These are phyloP conservation scores for Zasmidium cellare DNA, from an alignment of 2,329 filamentous ascomycete species.

Conservation along the genomic window DNA sequence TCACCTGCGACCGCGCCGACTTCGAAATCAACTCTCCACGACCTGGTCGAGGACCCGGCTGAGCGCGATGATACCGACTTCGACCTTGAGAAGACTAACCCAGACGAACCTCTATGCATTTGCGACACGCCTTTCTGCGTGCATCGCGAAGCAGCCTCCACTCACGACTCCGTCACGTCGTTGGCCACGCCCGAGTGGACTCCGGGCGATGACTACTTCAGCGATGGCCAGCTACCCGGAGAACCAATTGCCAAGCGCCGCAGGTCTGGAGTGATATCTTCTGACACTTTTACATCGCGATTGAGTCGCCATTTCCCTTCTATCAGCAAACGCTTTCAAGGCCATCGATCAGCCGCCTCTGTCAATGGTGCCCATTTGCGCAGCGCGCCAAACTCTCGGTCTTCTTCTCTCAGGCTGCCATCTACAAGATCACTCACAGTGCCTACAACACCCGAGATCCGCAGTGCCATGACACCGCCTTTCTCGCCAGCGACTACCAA, in stretches of 20 bases:
- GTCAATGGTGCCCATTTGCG: conserved; percentile 28
- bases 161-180: conserved; percentile 3
- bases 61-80: conserved; percentile 64
- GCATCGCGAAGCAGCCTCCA: conserved; percentile 43
- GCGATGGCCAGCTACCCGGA: conserved; percentile 55
- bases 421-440: conserved; percentile 62
- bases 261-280: conserved; percentile 59
- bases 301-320: conserved; percentile 54
- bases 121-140: conserved; percentile 64
- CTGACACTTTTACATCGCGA: conserved; percentile 64
- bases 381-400: conserved; percentile 40
- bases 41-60: conserved; percentile 79
- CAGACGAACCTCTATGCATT: conserved; percentile 61
- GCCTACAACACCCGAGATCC: conserved; percentile 33
- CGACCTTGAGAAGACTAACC: conserved; percentile 30
- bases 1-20: conserved; percentile 50
- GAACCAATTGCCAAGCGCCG: conserved; percentile 57
- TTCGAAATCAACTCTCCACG: conserved; percentile 69
- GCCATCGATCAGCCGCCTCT: conserved; percentile 44
- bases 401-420: conserved; percentile 74
- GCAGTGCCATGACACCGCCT: conserved; percentile 38
- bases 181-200: conserved; percentile 29
- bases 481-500: conserved; percentile 20
- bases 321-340: conserved; percentile 56
- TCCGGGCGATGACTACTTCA: conserved; percentile 58